Base-by-base conservation (phyloP, 1,284 basidiomycete species). In the Pyrrhoderma noxium region DNA sequence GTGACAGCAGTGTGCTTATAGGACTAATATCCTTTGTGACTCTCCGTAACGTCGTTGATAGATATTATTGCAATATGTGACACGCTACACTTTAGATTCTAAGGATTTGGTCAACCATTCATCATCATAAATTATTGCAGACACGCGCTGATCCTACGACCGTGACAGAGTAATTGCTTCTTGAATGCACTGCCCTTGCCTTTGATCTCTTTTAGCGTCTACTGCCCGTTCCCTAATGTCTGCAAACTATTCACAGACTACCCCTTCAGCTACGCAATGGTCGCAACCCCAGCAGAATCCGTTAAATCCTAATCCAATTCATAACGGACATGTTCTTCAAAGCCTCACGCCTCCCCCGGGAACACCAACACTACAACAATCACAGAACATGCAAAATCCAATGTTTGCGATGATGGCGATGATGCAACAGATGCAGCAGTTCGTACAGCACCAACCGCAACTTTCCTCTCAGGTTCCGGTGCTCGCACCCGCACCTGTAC, bases 391-490 rank as follows among this genome's bases (percentile, higher is more conserved):
- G 21, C 50, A 51, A 14, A 34, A 37, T n/a, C 46, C 41, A 11
- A 48, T 52, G 34, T 25, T 42, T 18, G 45, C 51, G 3, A 47
- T 52, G 45, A 44, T 47, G 49, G 47, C 52, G 2, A 44, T 49
- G 47, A 49, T 47, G 49, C 54, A 56, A 47, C 53, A 55, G n/a
- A 45, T 56, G 51, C 54, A 51, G 36, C 52, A 55, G 9, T 46
- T 19, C 25, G 21, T 34, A 13, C 34, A 40, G 22, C 35, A 49
- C n/a, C 43, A 51, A 13, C 49, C 14, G 14, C 45, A 55, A 34
- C 23, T 27, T 19, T 25, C 23, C 21, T 34, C 13, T 16, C 44
- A 23, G 9, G 22, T 34, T 14, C 31, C 47, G 37, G 23, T n/a
- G 5, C 16, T 11, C 27, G 21, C 14, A 40, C 38, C 38, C 19